Conservation (phyloP, 208 protist species). For the Novymonas esmeraldas region DNA sequence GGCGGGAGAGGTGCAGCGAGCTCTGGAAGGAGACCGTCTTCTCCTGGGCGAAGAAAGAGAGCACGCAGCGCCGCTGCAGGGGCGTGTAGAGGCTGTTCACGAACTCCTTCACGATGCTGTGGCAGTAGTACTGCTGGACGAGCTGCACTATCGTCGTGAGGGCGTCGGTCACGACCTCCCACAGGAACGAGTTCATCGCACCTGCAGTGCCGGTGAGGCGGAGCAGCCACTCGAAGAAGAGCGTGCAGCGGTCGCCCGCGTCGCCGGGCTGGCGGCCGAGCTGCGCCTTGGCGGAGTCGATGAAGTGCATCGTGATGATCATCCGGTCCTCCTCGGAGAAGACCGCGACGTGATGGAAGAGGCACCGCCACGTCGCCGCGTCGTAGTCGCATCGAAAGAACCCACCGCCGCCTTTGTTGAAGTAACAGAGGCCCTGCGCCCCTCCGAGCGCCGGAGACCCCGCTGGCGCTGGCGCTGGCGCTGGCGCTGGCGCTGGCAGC, state of each 20-base stretch:
- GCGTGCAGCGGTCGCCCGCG: conserved; percentile 48
- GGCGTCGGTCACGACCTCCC: conserved; percentile 51
- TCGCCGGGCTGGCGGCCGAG: conserved; percentile 55
- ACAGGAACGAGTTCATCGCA: conserved; percentile 59
- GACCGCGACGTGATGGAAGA: conserved; percentile 52
- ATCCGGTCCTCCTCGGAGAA: conserved; percentile 64
- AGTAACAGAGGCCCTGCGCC: conserved; percentile 34
- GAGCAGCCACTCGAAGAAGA: conserved; percentile 69
- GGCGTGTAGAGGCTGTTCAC: conserved; percentile 48
- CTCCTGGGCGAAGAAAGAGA: conserved; percentile 62
- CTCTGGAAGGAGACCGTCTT: conserved; percentile 53
- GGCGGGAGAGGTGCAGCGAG: conserved; percentile 42
- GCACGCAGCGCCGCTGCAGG: conserved; percentile 37
- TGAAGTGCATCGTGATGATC: conserved; percentile 60
- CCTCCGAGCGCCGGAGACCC: background rate
- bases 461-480: background rate
- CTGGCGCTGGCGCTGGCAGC: background rate
- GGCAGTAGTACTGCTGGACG: conserved; percentile 54
- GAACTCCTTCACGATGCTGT: conserved; percentile 46
- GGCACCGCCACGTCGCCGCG: conserved; percentile 51
- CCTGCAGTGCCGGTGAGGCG: conserved; percentile 36
- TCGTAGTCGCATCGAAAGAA: conserved; percentile 74
- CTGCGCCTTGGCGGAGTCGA: conserved; percentile 43
- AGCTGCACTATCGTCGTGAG: conserved; percentile 51
- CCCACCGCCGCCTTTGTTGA: conserved; percentile 57